Conservation (phyloP, 805 yeast genomes). For the Torulaspora delbrueckii region DNA sequence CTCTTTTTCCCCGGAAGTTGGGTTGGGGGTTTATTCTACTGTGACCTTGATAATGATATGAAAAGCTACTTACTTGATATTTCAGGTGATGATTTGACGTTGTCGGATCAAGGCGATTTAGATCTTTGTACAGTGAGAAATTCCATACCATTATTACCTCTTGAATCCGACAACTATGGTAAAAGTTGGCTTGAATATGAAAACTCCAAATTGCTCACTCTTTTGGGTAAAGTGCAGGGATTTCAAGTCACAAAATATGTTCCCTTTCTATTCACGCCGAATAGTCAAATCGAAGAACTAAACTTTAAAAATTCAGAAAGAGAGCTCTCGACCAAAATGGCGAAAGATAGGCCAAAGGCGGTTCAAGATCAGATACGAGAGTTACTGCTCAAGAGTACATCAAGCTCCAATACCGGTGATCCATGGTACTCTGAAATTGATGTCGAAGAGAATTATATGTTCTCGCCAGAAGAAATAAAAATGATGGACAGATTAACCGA, state of each 20-base stretch:
- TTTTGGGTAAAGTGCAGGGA: conserved; percentile 14
- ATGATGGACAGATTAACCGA: conserved; percentile 1
- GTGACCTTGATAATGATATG: conserved; percentile 37
- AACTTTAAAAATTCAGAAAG: conserved; percentile 24
- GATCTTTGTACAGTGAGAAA: conserved; percentile 34
- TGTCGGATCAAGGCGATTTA: conserved; percentile 2
- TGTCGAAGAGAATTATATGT: conserved; percentile 13
- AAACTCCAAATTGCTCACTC: conserved; percentile 18
- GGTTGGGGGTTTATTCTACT: conserved; percentile 61
- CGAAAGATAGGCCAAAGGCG: conserved; percentile 8
- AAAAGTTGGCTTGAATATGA: conserved; percentile 43
- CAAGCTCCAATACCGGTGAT: neutral
- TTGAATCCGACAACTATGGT: conserved; percentile 53
- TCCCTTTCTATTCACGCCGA: conserved; percentile 56
- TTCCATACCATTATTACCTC: conserved; percentile 48
- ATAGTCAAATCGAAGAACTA: conserved; percentile 28
- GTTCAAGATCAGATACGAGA: conserved; percentile 13
- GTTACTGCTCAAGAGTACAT: conserved; percentile 7
- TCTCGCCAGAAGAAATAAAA: conserved; percentile 6
- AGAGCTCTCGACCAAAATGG: neutral
- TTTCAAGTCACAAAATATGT: conserved; percentile 41
- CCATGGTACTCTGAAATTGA: conserved; percentile 18
- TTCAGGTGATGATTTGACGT: conserved; percentile 10
- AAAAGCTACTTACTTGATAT: conserved; percentile 26
- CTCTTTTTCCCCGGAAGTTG: conserved; percentile 52